phyloP scores from a whole-genome alignment of 2,329 filamentous ascomycete species.

The Calonectria leucothoes region DNA sequence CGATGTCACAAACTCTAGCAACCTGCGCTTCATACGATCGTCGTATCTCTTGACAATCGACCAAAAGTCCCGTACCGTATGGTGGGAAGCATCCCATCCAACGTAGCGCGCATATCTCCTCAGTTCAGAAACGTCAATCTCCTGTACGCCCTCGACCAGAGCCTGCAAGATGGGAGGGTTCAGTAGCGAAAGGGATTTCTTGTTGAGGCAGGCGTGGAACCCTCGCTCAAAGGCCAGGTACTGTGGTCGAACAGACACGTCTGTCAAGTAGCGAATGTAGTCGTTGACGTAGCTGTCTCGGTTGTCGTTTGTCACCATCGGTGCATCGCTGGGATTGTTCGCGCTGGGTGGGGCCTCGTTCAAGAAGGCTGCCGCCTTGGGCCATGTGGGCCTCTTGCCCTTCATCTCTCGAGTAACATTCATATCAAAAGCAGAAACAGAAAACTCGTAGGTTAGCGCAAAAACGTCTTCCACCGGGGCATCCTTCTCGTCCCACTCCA shows the following conservation, averaged over 20 bases:
- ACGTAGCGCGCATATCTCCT: conserved; percentile 81
- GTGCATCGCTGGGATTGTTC: conserved; percentile 64
- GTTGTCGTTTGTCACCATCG: conserved; percentile 84
- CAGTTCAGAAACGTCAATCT: conserved; percentile 82
- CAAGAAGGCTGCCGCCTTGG: conserved; percentile 56
- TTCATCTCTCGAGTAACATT: conserved; percentile 69
- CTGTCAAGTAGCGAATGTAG: conserved; percentile 86
- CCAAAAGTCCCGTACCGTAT: conserved; percentile 86
- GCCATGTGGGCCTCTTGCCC: conserved; percentile 58
- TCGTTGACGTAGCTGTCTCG: conserved; percentile 82
- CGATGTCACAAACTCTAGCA: conserved; percentile 96
- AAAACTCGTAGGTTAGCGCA: conserved; percentile 88
- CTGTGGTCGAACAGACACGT: conserved; percentile 81
- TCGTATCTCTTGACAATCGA: conserved; percentile 76
- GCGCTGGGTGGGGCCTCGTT: conserved; percentile 37
- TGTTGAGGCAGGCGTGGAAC: conserved; percentile 80
- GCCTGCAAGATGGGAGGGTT: conserved; percentile 77
- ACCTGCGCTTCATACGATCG: conserved; percentile 75
- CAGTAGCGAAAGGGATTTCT: conserved; percentile 78
- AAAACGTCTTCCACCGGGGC: conserved; percentile 86
- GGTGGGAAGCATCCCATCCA: conserved; percentile 78
- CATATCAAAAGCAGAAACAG: conserved; percentile 68
- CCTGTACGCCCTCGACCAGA: conserved; percentile 84
- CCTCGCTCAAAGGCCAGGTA: conserved; percentile 84
- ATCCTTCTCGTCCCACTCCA: conserved; percentile 80